phyloP scores from a whole-genome alignment of 2,329 filamentous ascomycete genomes.

The Mariannaea sp. region DNA sequence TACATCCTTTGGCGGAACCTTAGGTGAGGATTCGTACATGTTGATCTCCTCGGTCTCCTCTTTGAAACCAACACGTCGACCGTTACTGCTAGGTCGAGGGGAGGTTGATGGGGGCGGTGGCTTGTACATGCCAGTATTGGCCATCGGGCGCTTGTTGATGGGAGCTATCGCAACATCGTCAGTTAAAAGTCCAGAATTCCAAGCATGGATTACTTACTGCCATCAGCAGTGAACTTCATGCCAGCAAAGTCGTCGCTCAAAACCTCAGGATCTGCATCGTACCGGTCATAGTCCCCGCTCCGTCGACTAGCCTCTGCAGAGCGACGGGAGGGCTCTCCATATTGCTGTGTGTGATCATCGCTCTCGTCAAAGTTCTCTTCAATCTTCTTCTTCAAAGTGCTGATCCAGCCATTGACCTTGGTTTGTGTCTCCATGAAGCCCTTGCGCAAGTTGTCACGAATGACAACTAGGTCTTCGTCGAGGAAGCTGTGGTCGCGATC shows the following conservation, averaged over 20 bases:
- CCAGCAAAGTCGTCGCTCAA: conserved; percentile 86
- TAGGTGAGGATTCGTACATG: conserved; percentile 71
- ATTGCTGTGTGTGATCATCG: conserved; percentile 49
- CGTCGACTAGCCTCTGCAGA: conserved; percentile 67
- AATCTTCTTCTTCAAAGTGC: conserved; percentile 87
- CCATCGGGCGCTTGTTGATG: conserved; percentile 61
- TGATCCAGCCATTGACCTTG: conserved; percentile 93
- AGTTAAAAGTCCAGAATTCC: conserved; percentile 13
- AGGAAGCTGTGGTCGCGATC: conserved; percentile 88
- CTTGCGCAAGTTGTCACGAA: conserved; percentile 90
- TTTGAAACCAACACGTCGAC: conserved; percentile 61
- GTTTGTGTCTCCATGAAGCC: conserved; percentile 93
- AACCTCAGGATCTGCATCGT: conserved; percentile 92
- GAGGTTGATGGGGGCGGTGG: conserved; percentile 60
- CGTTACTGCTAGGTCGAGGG: conserved; percentile 52
- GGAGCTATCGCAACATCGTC: conserved; percentile 36
- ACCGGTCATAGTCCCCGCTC: conserved; percentile 87
- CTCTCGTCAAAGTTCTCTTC: conserved; percentile 85
- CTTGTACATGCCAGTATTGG: conserved; percentile 83
- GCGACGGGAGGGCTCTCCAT: conserved; percentile 48
- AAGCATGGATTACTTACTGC: conserved; percentile 54
- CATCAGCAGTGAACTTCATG: conserved; percentile 66
- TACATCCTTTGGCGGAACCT: conserved; percentile 57
- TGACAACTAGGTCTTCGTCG: conserved; percentile 92
- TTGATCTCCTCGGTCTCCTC: conserved; percentile 77